Evolutionary conservation across 345 rosid genomes (phyloP), one percentile per base, ranked within the genome.

Genomic region (Trapa bicornis): DNA sequence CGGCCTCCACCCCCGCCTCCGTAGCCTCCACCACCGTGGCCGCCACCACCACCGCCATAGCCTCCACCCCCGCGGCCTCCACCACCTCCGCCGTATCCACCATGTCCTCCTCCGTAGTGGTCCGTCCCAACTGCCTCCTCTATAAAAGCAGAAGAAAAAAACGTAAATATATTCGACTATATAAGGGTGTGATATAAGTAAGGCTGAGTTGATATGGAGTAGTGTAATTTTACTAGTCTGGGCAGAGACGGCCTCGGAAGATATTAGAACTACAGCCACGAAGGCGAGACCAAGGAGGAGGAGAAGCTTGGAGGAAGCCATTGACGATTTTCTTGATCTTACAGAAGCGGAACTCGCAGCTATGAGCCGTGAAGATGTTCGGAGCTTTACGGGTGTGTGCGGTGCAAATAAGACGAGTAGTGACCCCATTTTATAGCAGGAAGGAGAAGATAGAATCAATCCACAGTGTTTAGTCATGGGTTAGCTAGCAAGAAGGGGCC

Each of bases 191-290:
- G 48, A 45, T 45, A 45, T 45, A 11, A 7, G 12, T 7, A 5
- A 7, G 8, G 11, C 48, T 45, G 2, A 11, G 13, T 41, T 22
- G 29, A 22, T 22, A 2, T 67, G 56, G 29, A 12, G 1, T 6
- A 4, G 29, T 22, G 29, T 22, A 22, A 22, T 22, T 6, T 56
- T 61, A 68, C 70, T 14, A 7, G 65, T 54, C 37, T 56, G 52
- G 64, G 81, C 81, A n/a, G 74, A 68, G 56, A 71, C 68, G 47
- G 66, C 53, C 67, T 74, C 58, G 8, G 77, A 77, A 33, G 75
- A 68, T 68, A 68, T 6, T 63, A 77, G 66, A 60, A 71, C 66
- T 29, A 71, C 57, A 48, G 72, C 37, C 35, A 72, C 75, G 5
- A 74, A 39, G 11, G 65, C 66, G 5, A 74, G 75, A 47, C 71